Evolutionary conservation across 768 basidiomycete species (phyloP), one percentile per base, ranked within the genome.

Genomic region (Mycena metata): DNA sequence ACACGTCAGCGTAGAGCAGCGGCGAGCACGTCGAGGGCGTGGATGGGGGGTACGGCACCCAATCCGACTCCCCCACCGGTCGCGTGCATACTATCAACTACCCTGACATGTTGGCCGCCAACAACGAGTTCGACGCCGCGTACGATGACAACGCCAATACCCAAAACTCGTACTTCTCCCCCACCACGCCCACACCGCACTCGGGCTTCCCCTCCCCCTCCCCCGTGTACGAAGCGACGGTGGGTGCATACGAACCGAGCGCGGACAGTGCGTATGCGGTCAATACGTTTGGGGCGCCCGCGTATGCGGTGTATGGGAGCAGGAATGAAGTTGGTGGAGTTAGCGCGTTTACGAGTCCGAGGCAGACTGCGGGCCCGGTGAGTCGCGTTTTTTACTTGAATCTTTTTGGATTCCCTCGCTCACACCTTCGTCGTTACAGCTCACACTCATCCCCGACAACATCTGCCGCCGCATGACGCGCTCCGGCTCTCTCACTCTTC

Each of bases 391-490:
- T n/a, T n/a, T n/a, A n/a, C n/a, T n/a, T n/a, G n/a, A n/a, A n/a
- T n/a, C n/a, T n/a, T n/a, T n/a, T n/a, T n/a, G n/a, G n/a, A n/a
- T n/a, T n/a, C n/a, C n/a, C n/a, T n/a, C n/a, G n/a, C 21, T 57
- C 55, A 41, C 21, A 4, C 46, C 76, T 6, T 74, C 36, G 64
- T 69, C 51, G 51, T 66, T 21, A 6, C 79, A 86, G 23, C 66
- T 85, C 41, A 80, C 82, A 10, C 77, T 87, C 42, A 90, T 85
- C 0, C 77, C 86, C 0, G 91, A 91, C 26, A 91, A 91, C n/a
- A n/a, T n/a, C n/a, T n/a, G n/a, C n/a, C n/a, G n/a, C n/a, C n/a
- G n/a, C n/a, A n/a, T n/a, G n/a, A n/a, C n/a, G n/a, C n/a, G n/a
- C n/a, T n/a, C n/a, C n/a, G n/a, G n/a, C n/a, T n/a, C n/a, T n/a